Base-by-base conservation (phyloP, 768 basidiomycete genomes). In the Mycena vulgaris region DNA sequence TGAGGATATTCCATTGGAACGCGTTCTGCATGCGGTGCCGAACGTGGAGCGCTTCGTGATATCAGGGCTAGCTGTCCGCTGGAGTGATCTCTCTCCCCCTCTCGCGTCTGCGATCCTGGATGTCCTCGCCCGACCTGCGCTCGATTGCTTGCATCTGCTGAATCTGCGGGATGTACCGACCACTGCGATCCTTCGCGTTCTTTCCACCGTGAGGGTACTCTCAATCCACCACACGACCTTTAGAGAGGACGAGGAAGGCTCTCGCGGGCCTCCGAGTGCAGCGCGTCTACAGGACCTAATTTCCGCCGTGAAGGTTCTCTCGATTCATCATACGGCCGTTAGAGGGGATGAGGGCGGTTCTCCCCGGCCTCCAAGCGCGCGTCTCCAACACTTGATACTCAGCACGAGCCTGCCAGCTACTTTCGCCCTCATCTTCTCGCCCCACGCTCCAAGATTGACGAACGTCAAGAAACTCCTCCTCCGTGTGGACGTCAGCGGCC, bases 1-100 rank as follows among this genome's bases (percentile, higher is more conserved):
- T 39, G 71, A 72, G 28, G 66, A 68, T 28, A 27, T 42, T 2
- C 66, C 70, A 17, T 39, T 72, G 4, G 40, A 48, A 25, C 42
- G 35, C 8, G 35, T 72, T 19, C 59, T 65, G 7, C 42, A 55
- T 5, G 48, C 28, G 9, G 63, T 30, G 52, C 8, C 40, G 14
- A 66, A 66, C 21, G 52, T 72, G 45, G 67, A 69, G 30, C 62
- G 71, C 14, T 58, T 72, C 28, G 62, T 72, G 8, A 45, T 72
- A 39, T 65, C 67, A 2, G 67, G 71, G 3, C 42, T 69, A 1
- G 40, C 2, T 1, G 58, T 66, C 21, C 49, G 51, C 52, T 72
- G 63, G 71, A 35, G 7, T 8, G 63, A 69, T 9, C 59, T 69
- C 42, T 57, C 63, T 6, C 13, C 0, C 0, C 11, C 39, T 1